These are phyloP conservation scores for Suhomyces wounanorum DNA, from an alignment of 1,139 yeast species.

Conservation along the genomic window DNA sequence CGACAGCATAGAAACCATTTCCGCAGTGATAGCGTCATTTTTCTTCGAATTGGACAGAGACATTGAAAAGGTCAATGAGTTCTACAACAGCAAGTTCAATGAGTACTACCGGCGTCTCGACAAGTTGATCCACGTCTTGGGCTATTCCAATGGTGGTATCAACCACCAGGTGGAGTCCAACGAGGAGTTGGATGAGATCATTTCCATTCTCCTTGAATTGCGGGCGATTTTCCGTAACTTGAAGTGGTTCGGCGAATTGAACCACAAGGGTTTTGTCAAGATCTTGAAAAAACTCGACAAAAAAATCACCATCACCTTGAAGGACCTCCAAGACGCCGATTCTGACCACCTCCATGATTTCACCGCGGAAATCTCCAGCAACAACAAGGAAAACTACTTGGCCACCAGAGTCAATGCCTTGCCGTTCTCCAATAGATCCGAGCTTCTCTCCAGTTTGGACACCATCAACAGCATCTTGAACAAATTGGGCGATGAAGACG, in stretches of 20 bases:
- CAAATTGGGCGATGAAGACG: constrained; percentile 32
- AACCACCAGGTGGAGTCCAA: constrained; percentile 38
- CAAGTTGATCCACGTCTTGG: constrained; percentile 42
- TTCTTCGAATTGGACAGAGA: constrained; percentile 80
- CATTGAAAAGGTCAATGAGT: constrained; percentile 77
- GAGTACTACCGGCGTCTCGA: constrained; percentile 75
- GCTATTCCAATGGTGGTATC: constrained; percentile 26
- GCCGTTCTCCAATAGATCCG: constrained; percentile 74
- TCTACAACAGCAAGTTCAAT: constrained; percentile 68
- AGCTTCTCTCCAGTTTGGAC: constrained; percentile 55
- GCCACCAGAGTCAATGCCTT: constrained; percentile 70
- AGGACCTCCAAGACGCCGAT: constrained; percentile 24
- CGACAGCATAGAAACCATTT: constrained; percentile 22
- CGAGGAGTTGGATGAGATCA: constrained; percentile 79
- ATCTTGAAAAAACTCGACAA: constrained; percentile 90
- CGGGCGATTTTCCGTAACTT: constrained; percentile 78
- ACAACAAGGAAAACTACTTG: constrained; percentile 67
- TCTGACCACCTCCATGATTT: constrained; percentile 11
- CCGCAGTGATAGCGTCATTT: constrained; percentile 57
- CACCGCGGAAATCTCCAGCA: constrained; percentile 46
- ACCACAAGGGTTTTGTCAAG: constrained; percentile 86
- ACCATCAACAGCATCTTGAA: constrained; percentile 57
- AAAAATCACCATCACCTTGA: constrained; percentile 43
- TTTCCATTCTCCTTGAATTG: constrained; percentile 73
- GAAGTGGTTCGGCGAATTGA: constrained; percentile 92